A percentile compares a stretch with the other conserved stretches of the same genome.
Conservation (phyloP, 2,329 filamentous ascomycete genomes). For the Ampelomyces quisqualis region DNA sequence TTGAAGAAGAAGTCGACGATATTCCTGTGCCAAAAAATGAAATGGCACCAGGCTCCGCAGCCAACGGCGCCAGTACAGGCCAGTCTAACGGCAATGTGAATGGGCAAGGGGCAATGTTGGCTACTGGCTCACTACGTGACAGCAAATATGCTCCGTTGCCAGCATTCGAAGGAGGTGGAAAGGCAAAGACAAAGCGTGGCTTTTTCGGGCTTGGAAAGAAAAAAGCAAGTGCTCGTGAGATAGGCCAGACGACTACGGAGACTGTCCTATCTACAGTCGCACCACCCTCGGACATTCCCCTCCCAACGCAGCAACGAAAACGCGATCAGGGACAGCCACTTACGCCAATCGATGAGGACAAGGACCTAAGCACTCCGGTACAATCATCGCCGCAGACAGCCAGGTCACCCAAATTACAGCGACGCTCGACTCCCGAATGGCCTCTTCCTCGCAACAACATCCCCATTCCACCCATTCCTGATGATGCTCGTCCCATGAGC, state of each 20-base stretch:
- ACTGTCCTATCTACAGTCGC: constrained; percentile 12
- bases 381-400: constrained; percentile 15
- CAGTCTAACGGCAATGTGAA: constrained; percentile 13
- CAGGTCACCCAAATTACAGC: constrained; percentile 51
- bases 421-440: constrained; percentile 52
- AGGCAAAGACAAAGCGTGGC: constrained; percentile 45
- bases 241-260: constrained; percentile 25
- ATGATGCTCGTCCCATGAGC: constrained; percentile 33
- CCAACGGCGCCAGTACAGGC: constrained; percentile 17
- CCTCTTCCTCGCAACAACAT: constrained; percentile 43
- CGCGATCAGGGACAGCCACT: constrained; percentile 28
- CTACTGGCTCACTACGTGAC: constrained; percentile 44
- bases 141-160: constrained; percentile 39
- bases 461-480: constrained; percentile 29
- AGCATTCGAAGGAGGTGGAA: constrained; percentile 30
- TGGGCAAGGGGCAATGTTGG: constrained; percentile 35
- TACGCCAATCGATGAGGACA: constrained; percentile 40
- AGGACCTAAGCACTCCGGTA: constrained; percentile 23
- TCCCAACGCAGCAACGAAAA: constrained; percentile 32
- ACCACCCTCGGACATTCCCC: constrained; percentile 26
- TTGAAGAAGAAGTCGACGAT: constrained; percentile 50
- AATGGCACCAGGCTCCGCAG: constrained; percentile 33
- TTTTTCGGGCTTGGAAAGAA: constrained; percentile 62
- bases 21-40: constrained; percentile 30
- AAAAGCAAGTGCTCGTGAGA: constrained; percentile 53